Conservation (phyloP, 495 filamentous ascomycete genomes). For the Evernia prunastri region DNA sequence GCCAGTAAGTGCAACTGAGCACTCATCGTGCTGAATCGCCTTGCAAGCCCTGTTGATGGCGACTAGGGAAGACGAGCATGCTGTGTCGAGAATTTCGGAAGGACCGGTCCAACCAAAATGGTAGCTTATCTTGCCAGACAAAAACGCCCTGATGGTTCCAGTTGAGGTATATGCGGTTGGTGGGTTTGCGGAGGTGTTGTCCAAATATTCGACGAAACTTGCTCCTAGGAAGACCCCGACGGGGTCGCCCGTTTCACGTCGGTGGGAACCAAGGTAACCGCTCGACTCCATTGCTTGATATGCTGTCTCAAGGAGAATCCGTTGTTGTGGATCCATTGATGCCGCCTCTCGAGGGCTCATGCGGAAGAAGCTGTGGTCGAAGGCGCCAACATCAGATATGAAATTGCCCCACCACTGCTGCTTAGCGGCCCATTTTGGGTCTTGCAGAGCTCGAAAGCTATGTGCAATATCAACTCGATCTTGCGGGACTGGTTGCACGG, state of each 20-base stretch:
- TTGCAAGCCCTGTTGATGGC: constrained; percentile 39
- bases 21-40: constrained; percentile 32
- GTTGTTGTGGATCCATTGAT: constrained; percentile 49
- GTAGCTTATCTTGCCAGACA: constrained; percentile 29
- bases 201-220: constrained; percentile 29
- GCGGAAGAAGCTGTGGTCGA: constrained; percentile 51
- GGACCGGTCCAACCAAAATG: constrained; percentile 48
- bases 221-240: constrained; percentile 37
- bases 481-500: constrained; percentile 14
- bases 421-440: constrained; percentile 5
- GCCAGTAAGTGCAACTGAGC: constrained; percentile 35
- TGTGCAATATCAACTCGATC: constrained; percentile 23
- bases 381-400: constrained; percentile 37
- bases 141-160: constrained; percentile 30
- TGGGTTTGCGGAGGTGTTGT: constrained; percentile 30
- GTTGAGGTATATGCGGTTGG: constrained; percentile 33
- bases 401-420: constrained; percentile 40
- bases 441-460: constrained; percentile 20
- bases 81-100: constrained; percentile 39
- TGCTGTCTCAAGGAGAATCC: constrained; percentile 42
- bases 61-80: constrained; percentile 41
- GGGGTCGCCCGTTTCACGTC: constrained; percentile 20
- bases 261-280: constrained; percentile 33
- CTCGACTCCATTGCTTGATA: constrained; percentile 47
- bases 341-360: constrained; percentile 40